A percentile compares a stretch with the other conserved stretches of the same genome.
Evolutionary conservation across 2,329 filamentous ascomycete species (phyloP).

Genomic region (Uncinocarpus reesii): DNA sequence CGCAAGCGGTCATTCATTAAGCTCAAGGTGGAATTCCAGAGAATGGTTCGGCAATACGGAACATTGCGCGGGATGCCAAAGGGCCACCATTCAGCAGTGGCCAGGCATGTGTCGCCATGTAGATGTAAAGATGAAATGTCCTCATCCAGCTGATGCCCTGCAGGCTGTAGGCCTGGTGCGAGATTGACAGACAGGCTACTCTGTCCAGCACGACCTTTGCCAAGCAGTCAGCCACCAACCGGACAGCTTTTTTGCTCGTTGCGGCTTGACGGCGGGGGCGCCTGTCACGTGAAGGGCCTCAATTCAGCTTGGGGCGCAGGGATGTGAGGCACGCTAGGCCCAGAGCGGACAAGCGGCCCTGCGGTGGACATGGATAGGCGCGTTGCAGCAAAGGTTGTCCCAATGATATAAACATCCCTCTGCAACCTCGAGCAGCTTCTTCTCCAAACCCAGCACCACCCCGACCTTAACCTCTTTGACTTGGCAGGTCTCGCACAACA

Average conservation of each 20-base stretch:
- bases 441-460: slow-evolving; percentile 5
- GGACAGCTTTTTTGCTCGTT: neutral
- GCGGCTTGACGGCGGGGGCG: too few species aligned
- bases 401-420: slow-evolving; percentile 40
- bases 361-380: slow-evolving; percentile 34
- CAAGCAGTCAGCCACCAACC: slow-evolving; percentile 7
- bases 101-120: too few species aligned
- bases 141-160: neutral
- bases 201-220: neutral
- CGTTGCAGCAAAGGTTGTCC: slow-evolving; percentile 29
- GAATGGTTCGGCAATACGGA: too few species aligned
- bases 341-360: slow-evolving; percentile 22
- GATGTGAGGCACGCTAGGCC: slow-evolving; percentile 20
- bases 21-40: too few species aligned
- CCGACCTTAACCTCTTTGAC: slow-evolving; percentile 1
- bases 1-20: too few species aligned
- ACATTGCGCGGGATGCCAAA: too few species aligned
- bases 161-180: too few species aligned
- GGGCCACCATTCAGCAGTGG: too few species aligned
- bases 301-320: slow-evolving; percentile 8
- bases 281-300: slow-evolving; percentile 15
- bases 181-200: too few species aligned
- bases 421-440: slow-evolving; percentile 32
- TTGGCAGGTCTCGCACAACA: neutral
- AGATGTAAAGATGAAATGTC: neutral